Conservation (phyloP, 371 early-diverging fungal genomes). For the Mortierella sp. region DNA sequence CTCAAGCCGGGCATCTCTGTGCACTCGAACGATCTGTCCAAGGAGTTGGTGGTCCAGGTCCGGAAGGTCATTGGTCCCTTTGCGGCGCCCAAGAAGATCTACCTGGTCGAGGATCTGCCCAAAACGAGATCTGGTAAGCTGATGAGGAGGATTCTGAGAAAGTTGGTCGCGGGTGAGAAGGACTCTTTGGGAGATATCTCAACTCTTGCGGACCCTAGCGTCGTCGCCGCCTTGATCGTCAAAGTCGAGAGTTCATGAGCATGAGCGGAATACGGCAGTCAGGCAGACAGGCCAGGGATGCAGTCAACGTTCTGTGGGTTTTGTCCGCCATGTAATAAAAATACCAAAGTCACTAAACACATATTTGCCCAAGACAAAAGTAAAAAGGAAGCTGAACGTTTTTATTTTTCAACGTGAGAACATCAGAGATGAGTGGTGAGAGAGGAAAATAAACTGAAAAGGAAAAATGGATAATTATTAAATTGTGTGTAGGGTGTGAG, state of each 20-base stretch:
- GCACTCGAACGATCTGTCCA: constrained; percentile 65
- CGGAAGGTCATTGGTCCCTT: constrained; percentile 96
- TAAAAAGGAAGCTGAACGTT: too few species aligned
- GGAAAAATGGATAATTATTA: not conserved
- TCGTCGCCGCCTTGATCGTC: constrained; percentile 46
- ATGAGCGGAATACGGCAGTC: not conserved
- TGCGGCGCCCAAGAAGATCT: constrained; percentile 90
- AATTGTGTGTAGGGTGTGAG: not conserved
- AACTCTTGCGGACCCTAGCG: constrained; percentile 89
- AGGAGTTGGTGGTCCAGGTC: constrained; percentile 82
- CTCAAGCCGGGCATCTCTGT: constrained; percentile 69
- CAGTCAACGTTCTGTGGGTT: too few species aligned
- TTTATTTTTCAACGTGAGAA: too few species aligned
- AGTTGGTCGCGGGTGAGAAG: constrained; percentile 88
- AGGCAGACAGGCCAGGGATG: too few species aligned
- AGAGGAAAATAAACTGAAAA: not conserved
- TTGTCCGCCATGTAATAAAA: too few species aligned
- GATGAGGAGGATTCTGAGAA: constrained; percentile 94
- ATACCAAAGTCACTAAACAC: too few species aligned
- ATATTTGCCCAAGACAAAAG: too few species aligned
- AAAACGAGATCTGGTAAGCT: constrained; percentile 99
- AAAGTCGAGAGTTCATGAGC: constrained; percentile 28
- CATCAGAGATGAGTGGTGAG: too few species aligned
- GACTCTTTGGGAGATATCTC: constrained; percentile 90
- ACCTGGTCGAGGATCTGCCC: constrained; percentile 91